Conservation (phyloP, 345 rosid species). For the Syzygium aromaticum region DNA sequence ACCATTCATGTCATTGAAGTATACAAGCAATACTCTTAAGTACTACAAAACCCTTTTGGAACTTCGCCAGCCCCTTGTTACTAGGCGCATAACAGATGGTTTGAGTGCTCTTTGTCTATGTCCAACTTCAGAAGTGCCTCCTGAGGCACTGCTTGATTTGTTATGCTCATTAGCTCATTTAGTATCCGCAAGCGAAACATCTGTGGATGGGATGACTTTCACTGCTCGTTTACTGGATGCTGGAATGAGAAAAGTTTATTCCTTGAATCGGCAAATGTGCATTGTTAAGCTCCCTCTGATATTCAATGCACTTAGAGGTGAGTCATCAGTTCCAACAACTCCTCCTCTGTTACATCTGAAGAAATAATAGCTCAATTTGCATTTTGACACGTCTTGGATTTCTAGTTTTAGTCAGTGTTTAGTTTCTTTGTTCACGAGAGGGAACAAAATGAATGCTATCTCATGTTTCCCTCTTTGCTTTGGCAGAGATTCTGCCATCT, state of each 20-base stretch:
- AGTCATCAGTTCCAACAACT: background rate
- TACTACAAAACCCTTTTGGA: constrained; percentile 57
- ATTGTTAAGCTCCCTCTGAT: constrained; percentile 61
- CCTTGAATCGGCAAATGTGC: constrained; percentile 52
- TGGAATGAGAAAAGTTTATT: constrained; percentile 66
- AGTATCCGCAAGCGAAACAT: constrained; percentile 46
- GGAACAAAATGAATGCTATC: background rate
- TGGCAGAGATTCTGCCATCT: constrained; percentile 75
- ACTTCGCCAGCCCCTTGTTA: constrained; percentile 49
- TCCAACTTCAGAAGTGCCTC: constrained; percentile 44
- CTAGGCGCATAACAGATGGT: constrained; percentile 67
- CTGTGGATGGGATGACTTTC: constrained; percentile 62
- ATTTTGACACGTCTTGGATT: background rate
- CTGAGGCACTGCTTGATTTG: constrained; percentile 57
- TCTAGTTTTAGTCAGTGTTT: background rate
- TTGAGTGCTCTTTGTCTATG: constrained; percentile 51
- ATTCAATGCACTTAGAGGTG: constrained; percentile 80
- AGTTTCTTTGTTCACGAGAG: background rate
- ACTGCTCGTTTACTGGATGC: constrained; percentile 70
- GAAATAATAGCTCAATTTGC: background rate
- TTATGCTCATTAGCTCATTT: constrained; percentile 45
- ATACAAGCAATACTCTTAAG: constrained; percentile 39
- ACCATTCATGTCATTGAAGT: constrained; percentile 57
- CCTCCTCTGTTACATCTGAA: background rate
- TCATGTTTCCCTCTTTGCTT: background rate